A percentile compares a stretch with the other conserved stretches of the same genome.
These are phyloP conservation scores for Penicillium crystallinum DNA, from an alignment of 495 filamentous ascomycete species.

Conservation along the genomic window DNA sequence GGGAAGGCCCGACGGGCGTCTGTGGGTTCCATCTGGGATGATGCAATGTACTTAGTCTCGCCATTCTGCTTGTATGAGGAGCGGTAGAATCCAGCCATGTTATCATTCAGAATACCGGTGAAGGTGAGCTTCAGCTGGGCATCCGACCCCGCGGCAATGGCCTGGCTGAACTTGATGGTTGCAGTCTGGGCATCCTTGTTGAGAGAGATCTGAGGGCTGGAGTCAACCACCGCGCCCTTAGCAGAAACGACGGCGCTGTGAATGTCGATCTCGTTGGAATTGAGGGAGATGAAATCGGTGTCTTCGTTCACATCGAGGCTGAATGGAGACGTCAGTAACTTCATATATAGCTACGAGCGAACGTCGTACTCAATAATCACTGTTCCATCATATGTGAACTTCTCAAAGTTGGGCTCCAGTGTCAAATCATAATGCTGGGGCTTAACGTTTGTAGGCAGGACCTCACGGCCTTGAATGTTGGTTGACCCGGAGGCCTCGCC, in stretches of 20 bases:
- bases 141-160: slow-evolving; percentile 52
- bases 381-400: slow-evolving; percentile 57
- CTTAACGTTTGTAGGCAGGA: slow-evolving; percentile 64
- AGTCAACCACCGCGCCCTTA: slow-evolving; percentile 43
- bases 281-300: slow-evolving; percentile 79
- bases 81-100: slow-evolving; percentile 67
- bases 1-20: slow-evolving; percentile 63
- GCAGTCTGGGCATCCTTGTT: slow-evolving; percentile 57
- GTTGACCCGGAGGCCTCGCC: slow-evolving; percentile 41
- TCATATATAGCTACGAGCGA: background rate
- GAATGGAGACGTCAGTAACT: slow-evolving; percentile 5
- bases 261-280: slow-evolving; percentile 81
- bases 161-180: slow-evolving; percentile 54
- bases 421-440: slow-evolving; percentile 61
- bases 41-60: slow-evolving; percentile 54
- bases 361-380: slow-evolving; percentile 57
- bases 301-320: slow-evolving; percentile 79
- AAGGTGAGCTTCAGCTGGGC: slow-evolving; percentile 57
- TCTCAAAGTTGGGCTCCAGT: slow-evolving; percentile 62
- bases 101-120: slow-evolving; percentile 59
- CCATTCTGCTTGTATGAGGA: slow-evolving; percentile 59
- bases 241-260: slow-evolving; percentile 61
- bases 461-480: slow-evolving; percentile 55
- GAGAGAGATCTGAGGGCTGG: slow-evolving; percentile 47
- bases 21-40: slow-evolving; percentile 64